Base-by-base conservation (phyloP, 1,284 basidiomycete genomes). In the Phlebopus sp. region DNA sequence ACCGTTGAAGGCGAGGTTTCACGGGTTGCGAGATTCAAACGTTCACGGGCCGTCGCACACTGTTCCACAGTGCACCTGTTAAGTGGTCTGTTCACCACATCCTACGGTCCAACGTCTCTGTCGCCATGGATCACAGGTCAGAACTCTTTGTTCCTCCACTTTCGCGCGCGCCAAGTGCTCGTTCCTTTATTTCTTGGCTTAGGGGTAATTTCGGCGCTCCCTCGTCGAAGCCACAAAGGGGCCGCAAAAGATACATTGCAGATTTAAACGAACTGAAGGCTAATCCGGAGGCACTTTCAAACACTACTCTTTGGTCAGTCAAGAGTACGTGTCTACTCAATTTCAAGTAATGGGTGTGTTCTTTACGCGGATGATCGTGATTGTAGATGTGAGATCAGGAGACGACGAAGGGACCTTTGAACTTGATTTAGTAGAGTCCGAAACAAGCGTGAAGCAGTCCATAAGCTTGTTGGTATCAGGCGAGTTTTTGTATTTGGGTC, bases 381-480 rank as follows among this genome's bases (percentile, higher is more conserved):
- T 29, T 8, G 27, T 53, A 82, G 81, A 64, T 46, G 55, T 80
- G 27, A 59, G 64, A n/a, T 40, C 69, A 19, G 80, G 80, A 18
- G 81, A 83, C n/a, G 82, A 84, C 38, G 82, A 84, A 51, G 81
- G 80, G 15, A 71, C 74, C 10, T 66, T 85, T 27, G 72, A 79
- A 44, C 65, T 81, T 29, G 55, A 58, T 9, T 64, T 83, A n/a
- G 54, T 62, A 27, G 63, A 72, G 34, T 42, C 52, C 9, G 57
- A 59, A 37, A 66, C 63, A 15, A 55, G 68, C 39, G 65, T 65
- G 36, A 54, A 74, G 21, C 55, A 76, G 19, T 54, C 65, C 1
- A 60, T 76, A 27, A 76, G 69, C 51, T 58, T 84, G 14, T 62
- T 79, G n/a, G 67, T 82, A 19, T 77, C 81, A 42, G 80, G 80